These are phyloP conservation scores for Exophiala aquamarina DNA, from an alignment of 2,329 filamentous ascomycete species.

Conservation along the genomic window DNA sequence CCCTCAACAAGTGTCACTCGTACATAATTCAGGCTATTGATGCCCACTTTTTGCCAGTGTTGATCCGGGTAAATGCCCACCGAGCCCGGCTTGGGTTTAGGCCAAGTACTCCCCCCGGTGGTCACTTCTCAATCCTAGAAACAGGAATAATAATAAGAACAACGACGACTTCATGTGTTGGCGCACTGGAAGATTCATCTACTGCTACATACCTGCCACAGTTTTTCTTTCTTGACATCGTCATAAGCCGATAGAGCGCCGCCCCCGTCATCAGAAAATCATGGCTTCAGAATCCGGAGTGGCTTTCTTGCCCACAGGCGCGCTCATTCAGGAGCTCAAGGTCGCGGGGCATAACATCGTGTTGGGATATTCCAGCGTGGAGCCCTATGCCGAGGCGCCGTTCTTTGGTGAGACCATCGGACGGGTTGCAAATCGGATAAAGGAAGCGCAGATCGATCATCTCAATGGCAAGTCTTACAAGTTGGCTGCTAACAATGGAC, in stretches of 20 bases:
- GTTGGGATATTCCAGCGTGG: conserved; percentile 74
- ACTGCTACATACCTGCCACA: too few relatives aligned
- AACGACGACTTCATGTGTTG: too few relatives aligned
- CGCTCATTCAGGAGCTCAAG: conserved; percentile 66
- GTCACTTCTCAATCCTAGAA: too few relatives aligned
- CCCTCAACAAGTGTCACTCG: too few relatives aligned
- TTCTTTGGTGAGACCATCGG: conserved; percentile 96
- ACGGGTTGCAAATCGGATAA: conserved; percentile 76
- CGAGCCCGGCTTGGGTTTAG: too few relatives aligned
- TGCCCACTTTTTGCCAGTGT: background rate
- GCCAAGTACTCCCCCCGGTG: too few relatives aligned
- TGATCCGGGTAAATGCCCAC: conserved; percentile 1
- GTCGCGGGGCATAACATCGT: conserved; percentile 83
- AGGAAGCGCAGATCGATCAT: conserved; percentile 65
- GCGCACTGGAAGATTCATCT: too few relatives aligned
- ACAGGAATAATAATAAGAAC: too few relatives aligned
- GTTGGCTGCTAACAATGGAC: conserved; percentile 74
- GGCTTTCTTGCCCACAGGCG: conserved; percentile 46
- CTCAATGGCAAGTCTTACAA: conserved; percentile 72
- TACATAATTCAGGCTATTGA: conserved; percentile 4
- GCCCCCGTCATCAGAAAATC: too few relatives aligned
- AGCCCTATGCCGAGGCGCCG: conserved; percentile 73
- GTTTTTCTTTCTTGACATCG: too few relatives aligned
- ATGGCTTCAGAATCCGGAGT: conserved; percentile 39
- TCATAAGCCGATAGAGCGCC: too few relatives aligned